These are phyloP conservation scores for Phylloporus sp. DNA, from an alignment of 768 basidiomycete species.

Conservation along the genomic window DNA sequence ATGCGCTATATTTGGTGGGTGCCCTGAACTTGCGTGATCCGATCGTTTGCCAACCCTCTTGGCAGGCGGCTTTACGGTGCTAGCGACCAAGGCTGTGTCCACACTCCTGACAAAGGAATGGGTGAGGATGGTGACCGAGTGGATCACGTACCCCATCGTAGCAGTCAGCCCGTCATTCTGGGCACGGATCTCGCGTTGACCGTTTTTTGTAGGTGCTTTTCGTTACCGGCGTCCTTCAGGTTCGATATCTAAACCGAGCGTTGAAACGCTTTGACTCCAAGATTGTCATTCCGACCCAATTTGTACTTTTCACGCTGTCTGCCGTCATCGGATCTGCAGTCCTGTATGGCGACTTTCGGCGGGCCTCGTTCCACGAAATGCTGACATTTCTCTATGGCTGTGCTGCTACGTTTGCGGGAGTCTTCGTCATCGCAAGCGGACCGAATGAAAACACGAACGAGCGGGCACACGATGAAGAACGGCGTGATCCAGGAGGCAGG, in stretches of 20 bases:
- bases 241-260: constrained; percentile 79
- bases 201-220: constrained; percentile 49
- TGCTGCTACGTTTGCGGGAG: constrained; percentile 83
- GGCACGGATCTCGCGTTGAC: constrained; percentile 6
- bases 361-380: constrained; percentile 73
- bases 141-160: constrained; percentile 81
- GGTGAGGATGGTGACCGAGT: constrained; percentile 67
- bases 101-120: constrained; percentile 77
- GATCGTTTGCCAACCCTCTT: neutral
- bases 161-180: constrained; percentile 40
- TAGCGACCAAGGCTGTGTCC: constrained; percentile 90
- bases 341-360: constrained; percentile 89
- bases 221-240: constrained; percentile 76
- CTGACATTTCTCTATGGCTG: constrained; percentile 85
- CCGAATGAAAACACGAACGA: constrained; percentile 33
- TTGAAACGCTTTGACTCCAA: constrained; percentile 93
- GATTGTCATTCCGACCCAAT: constrained; percentile 92
- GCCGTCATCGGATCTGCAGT: constrained; percentile 92
- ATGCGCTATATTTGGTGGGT: constrained; percentile 76
- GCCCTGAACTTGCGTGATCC: neutral
- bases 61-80: constrained; percentile 87
- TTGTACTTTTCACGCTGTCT: constrained; percentile 90
- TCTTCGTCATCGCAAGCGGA: constrained; percentile 80
- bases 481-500: constrained; percentile 29
- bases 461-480: constrained; percentile 26